A percentile compares a stretch with the other conserved stretches of the same genome.
These are phyloP conservation scores for Pneumocystis jirovecii DNA, from an alignment of 1,139 yeast species.

Conservation along the genomic window DNA sequence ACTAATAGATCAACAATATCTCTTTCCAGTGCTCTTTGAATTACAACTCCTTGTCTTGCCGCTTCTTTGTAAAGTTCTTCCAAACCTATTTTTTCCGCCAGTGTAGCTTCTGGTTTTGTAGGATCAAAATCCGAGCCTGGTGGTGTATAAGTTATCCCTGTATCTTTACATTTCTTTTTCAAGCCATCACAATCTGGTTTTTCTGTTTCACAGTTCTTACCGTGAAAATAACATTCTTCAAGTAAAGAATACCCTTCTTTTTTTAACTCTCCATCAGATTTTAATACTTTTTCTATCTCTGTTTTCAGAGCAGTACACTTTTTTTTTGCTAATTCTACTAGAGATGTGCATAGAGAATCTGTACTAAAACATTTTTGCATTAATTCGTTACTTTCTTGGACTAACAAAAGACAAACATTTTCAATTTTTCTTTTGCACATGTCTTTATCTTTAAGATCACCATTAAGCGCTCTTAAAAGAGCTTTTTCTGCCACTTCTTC, in stretches of 20 bases:
- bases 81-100: too few species aligned
- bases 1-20: too few species aligned
- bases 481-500: not conserved
- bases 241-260: not conserved
- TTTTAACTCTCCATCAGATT: not conserved
- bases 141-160: too few species aligned
- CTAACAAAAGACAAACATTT: not conserved
- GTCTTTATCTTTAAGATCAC: not conserved
- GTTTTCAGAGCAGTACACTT: not conserved
- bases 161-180: too few species aligned
- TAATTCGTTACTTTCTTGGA: not conserved
- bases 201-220: not conserved
- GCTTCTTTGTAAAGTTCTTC: too few species aligned
- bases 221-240: not conserved
- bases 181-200: too few species aligned
- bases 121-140: too few species aligned
- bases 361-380: not conserved
- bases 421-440: not conserved
- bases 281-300: too few species aligned
- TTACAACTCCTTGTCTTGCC: too few species aligned
- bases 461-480: not conserved
- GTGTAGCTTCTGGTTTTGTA: too few species aligned
- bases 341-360: not conserved
- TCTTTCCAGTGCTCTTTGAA: too few species aligned
- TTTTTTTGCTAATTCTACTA: not conserved